Conservation (phyloP, 2,329 filamentous ascomycete genomes). For the Colletotrichum caudatum region DNA sequence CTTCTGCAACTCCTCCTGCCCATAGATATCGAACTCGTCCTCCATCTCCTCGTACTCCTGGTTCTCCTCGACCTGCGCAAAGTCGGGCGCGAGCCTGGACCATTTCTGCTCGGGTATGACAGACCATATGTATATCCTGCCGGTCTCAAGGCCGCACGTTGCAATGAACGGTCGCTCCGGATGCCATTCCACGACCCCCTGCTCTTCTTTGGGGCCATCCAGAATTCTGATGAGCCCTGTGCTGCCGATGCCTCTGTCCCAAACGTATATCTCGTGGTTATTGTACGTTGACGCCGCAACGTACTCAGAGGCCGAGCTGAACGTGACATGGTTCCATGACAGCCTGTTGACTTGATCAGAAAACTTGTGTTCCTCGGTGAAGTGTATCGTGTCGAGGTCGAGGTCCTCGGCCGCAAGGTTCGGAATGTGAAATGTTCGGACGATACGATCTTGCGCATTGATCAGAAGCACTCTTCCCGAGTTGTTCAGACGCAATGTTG, state of each 20-base stretch:
- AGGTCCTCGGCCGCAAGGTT: slow-evolving; percentile 77
- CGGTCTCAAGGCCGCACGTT: slow-evolving; percentile 92
- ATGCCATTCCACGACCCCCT: slow-evolving; percentile 98
- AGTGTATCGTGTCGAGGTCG: slow-evolving; percentile 85
- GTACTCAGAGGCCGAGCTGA: slow-evolving; percentile 94
- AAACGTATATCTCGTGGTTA: slow-evolving; percentile 98
- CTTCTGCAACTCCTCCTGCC: slow-evolving; percentile 93
- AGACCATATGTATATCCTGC: slow-evolving; percentile 95
- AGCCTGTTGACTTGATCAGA: slow-evolving; percentile 96
- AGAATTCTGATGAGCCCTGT: slow-evolving; percentile 85
- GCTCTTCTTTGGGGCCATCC: slow-evolving; percentile 95
- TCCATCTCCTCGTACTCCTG: slow-evolving; percentile 96
- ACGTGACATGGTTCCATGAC: slow-evolving; percentile 97
- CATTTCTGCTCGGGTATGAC: slow-evolving; percentile 95
- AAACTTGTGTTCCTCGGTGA: slow-evolving; percentile 97
- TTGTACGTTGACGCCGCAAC: slow-evolving; percentile 97
- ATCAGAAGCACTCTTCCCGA: slow-evolving; percentile 90
- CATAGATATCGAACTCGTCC: slow-evolving; percentile 98
- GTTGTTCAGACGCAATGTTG: slow-evolving; percentile 84
- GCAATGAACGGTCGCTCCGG: slow-evolving; percentile 87
- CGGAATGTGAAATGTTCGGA: slow-evolving; percentile 90
- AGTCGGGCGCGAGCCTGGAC: slow-evolving; percentile 96
- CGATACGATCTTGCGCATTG: slow-evolving; percentile 94
- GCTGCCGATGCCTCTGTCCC: slow-evolving; percentile 94
- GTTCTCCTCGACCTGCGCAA: slow-evolving; percentile 97